Percentiles rank a stretch among this genome's conserved stretches.
Conservation (phyloP, 1,284 basidiomycete species). For the Fomitopsis schrenkii region DNA sequence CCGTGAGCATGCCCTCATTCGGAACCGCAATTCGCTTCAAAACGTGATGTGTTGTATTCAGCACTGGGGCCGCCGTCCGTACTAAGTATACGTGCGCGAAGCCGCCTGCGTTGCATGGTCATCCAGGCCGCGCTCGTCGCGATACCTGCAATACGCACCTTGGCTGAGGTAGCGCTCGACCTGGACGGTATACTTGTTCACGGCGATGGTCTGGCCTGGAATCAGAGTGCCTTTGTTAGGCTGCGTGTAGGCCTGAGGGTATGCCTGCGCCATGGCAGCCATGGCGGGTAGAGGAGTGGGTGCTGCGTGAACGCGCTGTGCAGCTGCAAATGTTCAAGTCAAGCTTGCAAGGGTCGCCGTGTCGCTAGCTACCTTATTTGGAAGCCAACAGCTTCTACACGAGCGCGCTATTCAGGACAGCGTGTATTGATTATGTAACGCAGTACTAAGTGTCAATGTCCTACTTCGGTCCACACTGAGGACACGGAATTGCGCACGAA, state of each 20-base stretch:
- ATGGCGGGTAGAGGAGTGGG: constrained; percentile 25
- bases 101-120: constrained; percentile 60
- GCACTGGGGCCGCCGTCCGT: constrained; percentile 80
- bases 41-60: constrained; percentile 91
- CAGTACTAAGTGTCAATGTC: no score
- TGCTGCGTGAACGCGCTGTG: neutral
- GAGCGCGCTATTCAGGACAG: neutral
- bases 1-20: constrained; percentile 86
- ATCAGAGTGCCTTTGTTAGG: constrained; percentile 60
- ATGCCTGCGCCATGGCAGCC: constrained; percentile 20
- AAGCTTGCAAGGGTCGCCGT: neutral
- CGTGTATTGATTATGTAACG: neutral
- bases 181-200: constrained; percentile 88
- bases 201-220: constrained; percentile 84
- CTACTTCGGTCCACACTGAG: no score
- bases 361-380: neutral
- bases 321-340: neutral
- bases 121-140: neutral
- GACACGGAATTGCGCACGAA: no score
- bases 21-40: constrained; percentile 96
- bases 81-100: constrained; percentile 99
- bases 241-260: constrained; percentile 29
- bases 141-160: constrained; percentile 46
- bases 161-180: constrained; percentile 91
- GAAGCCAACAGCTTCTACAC: neutral